Base-by-base conservation (phyloP, 2,329 filamentous ascomycete genomes). In the Xylaria polymorpha region DNA sequence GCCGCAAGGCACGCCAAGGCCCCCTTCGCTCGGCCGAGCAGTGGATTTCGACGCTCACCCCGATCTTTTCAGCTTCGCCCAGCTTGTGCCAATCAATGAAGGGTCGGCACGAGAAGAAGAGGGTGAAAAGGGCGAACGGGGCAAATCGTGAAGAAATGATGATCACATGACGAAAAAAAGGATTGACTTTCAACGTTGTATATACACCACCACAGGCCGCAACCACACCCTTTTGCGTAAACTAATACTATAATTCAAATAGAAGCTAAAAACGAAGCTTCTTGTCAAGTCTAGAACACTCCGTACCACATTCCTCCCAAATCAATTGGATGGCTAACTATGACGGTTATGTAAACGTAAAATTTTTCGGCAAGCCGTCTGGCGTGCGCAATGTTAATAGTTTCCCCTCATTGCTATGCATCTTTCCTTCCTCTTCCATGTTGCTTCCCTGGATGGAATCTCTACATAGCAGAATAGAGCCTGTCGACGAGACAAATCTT, bases 231-330 rank as follows among this genome's bases (percentile, higher is more conserved):
- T 58, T 66, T 71, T 64, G 66, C 68, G 61, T 70, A 70, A 58
- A 63, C 61, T 70, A 70, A 55, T 68, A 68, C 65, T 61, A 67
- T 70, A 70, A 70, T 68, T 64, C 64, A 67, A 67, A 56, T 50
- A 64, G 48, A n/a, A 67, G 64, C 55, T 57, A 63, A 6, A 58
- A 64, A 56, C 2, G 66, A 15, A 25, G 62, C 59, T 67, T 55
- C 37, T 44, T 58, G 25, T 46, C 50, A 64, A 57, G 55, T 69
- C 64, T 58, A 64, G 60, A 43, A 63, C 14, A 60, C 48, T 5
- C 9, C 35, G 6, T 20, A 51, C 22, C 22, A 55, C 9, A 4
- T 18, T 55, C 43, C 25, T 32, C 60, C 39, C 56, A 22, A 20
- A n/a, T 44, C 9, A 8, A 51, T 58, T 51, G 15, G 29, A 35